A percentile compares a stretch with the other conserved stretches of the same genome.
Conservation (phyloP, 1,284 basidiomycete species). For the Meira miltonrushii region DNA sequence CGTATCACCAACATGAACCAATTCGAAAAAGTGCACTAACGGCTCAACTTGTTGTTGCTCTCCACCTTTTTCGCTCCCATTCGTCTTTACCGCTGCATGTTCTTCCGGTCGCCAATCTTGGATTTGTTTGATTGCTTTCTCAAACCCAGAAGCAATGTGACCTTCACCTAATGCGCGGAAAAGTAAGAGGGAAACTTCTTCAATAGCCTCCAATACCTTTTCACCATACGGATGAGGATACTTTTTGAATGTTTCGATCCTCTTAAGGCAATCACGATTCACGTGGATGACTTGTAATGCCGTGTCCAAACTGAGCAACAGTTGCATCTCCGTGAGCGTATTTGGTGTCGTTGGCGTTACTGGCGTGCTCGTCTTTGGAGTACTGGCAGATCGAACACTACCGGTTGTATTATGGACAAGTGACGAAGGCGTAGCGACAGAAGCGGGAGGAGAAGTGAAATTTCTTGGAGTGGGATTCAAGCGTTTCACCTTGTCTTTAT, state of each 20-base stretch:
- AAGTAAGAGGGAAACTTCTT: constrained; percentile 82
- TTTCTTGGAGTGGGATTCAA: not conserved
- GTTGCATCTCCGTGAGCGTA: constrained; percentile 63
- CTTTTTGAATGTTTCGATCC: constrained; percentile 78
- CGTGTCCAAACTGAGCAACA: constrained; percentile 82
- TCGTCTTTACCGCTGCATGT: not conserved
- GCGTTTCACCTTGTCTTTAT: not conserved
- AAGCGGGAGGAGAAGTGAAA: not conserved
- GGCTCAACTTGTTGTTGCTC: constrained; percentile 74
- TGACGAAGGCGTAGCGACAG: not conserved
- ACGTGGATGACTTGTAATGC: constrained; percentile 88
- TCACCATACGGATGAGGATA: constrained; percentile 75
- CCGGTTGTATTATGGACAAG: not conserved
- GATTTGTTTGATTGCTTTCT: constrained; percentile 59
- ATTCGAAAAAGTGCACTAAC: constrained; percentile 90
- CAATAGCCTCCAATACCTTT: constrained; percentile 65
- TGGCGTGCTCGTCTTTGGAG: constrained; percentile 57
- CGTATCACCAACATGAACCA: constrained; percentile 93
- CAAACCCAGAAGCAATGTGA: constrained; percentile 81
- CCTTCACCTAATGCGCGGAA: constrained; percentile 70
- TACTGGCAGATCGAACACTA: constrained; percentile 62
- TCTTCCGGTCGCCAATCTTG: constrained; percentile 17
- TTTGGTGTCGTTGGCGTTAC: not conserved
- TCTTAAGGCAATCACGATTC: constrained; percentile 80
- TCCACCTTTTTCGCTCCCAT: constrained; percentile 59